Evolutionary conservation across 2,329 filamentous ascomycete species (phyloP).

Genomic region (Microdochium nivale): DNA sequence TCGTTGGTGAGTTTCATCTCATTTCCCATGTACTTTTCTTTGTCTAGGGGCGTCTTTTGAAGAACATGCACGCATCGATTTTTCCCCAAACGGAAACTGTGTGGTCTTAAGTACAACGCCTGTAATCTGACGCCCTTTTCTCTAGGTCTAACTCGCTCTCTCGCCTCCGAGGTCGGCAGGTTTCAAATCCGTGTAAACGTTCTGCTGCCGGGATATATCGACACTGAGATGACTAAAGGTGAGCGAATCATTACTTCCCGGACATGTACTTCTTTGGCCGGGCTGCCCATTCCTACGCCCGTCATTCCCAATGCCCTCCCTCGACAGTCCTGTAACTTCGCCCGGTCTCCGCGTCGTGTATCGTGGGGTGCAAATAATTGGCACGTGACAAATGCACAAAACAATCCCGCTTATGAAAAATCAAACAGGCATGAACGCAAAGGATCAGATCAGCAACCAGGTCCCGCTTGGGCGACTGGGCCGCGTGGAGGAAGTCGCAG

Average conservation of each 20-base stretch:
- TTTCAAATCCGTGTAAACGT: conserved; percentile 67
- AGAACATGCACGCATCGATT: no score
- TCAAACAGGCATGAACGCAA: conserved; percentile 15
- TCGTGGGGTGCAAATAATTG: conserved; percentile 3
- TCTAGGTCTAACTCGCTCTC: conserved; percentile 58
- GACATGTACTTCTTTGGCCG: not conserved
- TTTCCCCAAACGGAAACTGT: no score
- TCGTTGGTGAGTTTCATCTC: conserved; percentile 47
- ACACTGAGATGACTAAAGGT: conserved; percentile 74
- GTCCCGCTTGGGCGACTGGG: conserved; percentile 65
- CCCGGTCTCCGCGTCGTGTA: no score
- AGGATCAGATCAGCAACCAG: conserved; percentile 25
- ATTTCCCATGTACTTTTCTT: not conserved
- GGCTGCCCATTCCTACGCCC: no score
- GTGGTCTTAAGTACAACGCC: no score
- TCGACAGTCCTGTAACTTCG: conserved; percentile 6
- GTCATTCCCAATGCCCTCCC: conserved; percentile 1
- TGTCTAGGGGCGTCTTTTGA: no score
- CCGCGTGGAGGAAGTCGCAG: conserved; percentile 62
- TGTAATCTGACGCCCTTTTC: no score
- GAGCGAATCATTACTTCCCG: conserved; percentile 13
- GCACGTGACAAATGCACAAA: conserved; percentile 27
- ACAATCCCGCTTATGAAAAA: conserved; percentile 4
- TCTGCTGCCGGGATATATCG: conserved; percentile 74
- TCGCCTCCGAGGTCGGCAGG: conserved; percentile 53